Conservation (phyloP, 345 rosid species). For the Passiflora organensis region DNA sequence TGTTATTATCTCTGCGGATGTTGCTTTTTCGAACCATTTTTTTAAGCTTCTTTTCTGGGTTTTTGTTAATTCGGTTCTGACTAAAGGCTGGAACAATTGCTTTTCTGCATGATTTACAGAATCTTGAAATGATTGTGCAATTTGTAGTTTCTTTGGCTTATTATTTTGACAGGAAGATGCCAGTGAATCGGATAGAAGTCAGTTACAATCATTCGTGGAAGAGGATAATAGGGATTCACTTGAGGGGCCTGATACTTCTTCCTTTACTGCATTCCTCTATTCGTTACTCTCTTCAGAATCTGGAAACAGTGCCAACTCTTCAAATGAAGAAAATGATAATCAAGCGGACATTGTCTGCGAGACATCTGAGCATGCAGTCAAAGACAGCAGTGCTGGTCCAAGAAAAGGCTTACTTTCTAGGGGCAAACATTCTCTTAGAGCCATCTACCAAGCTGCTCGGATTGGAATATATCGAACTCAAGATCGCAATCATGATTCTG, state of each 20-base stretch:
- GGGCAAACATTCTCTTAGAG: conserved; percentile 67
- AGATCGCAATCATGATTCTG: conserved; percentile 43
- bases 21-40: neutral
- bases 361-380: conserved; percentile 35
- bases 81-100: too few relatives aligned
- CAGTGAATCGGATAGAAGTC: conserved; percentile 43
- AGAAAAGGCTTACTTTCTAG: conserved; percentile 62
- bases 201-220: conserved; percentile 38
- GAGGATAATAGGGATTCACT: conserved; percentile 37
- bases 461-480: conserved; percentile 40
- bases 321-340: conserved; percentile 36
- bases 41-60: neutral
- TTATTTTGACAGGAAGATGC: conserved; percentile 41
- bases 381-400: conserved; percentile 30
- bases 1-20: neutral
- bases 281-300: conserved; percentile 64
- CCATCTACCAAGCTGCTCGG: conserved; percentile 52
- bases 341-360: conserved; percentile 36
- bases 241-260: conserved; percentile 91
- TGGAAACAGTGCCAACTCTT: conserved; percentile 28
- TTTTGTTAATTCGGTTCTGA: neutral
- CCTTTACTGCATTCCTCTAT: conserved; percentile 83
- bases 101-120: neutral
- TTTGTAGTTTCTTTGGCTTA: conserved; percentile 13
- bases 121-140: neutral